Evolutionary conservation across 345 rosid species (phyloP).

Genomic region (Eucalyptus leucophloia): DNA sequence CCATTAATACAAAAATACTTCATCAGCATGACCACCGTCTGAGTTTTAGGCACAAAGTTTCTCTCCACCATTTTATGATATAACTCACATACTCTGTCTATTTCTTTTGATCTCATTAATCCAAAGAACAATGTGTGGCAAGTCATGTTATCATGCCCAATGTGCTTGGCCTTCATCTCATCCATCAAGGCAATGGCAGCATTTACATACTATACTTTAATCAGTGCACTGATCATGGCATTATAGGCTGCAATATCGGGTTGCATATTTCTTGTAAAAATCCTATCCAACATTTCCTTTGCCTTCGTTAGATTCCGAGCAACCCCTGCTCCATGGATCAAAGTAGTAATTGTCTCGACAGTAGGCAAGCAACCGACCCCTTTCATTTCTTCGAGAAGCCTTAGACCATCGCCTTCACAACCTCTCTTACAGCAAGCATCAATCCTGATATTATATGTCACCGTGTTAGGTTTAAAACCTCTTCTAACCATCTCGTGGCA

Average conservation of each 20-base stretch:
- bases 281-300: constrained; percentile 56
- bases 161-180: constrained; percentile 54
- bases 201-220: constrained; percentile 31
- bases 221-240: constrained; percentile 50
- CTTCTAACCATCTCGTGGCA: constrained; percentile 66
- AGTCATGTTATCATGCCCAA: constrained; percentile 42
- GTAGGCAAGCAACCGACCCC: constrained; percentile 14
- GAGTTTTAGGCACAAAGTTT: constrained; percentile 49
- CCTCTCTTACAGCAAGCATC: constrained; percentile 81
- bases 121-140: constrained; percentile 61
- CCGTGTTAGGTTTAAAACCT: constrained; percentile 39
- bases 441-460: constrained; percentile 49
- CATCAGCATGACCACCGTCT: constrained; percentile 72
- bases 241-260: constrained; percentile 48
- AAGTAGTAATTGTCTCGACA: constrained; percentile 50
- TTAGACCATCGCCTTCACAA: constrained; percentile 53
- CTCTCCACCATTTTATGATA: constrained; percentile 38
- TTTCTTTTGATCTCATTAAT: constrained; percentile 40
- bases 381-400: constrained; percentile 70
- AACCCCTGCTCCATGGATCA: constrained; percentile 79
- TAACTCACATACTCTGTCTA: constrained; percentile 34
- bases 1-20: constrained; percentile 52
- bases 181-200: constrained; percentile 45
- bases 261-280: constrained; percentile 25
- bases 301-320: constrained; percentile 45